These are phyloP conservation scores for Trypanosoma grayi DNA, from an alignment of 208 protist genomes.

Conservation along the genomic window DNA sequence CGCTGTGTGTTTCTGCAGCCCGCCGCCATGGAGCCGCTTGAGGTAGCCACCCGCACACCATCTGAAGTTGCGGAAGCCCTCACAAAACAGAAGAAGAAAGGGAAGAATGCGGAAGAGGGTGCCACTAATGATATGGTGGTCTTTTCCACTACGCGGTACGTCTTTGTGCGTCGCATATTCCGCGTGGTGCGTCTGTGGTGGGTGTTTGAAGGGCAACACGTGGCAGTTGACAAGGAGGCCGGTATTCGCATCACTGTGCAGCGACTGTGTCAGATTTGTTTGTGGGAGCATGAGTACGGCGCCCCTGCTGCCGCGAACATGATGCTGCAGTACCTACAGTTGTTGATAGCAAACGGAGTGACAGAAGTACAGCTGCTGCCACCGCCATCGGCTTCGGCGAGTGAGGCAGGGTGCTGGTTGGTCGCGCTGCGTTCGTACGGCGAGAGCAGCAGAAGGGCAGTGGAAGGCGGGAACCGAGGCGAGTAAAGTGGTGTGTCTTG, in stretches of 20 bases:
- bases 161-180: conserved; percentile 34
- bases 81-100: too few relatives aligned
- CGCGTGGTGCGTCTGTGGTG: conserved; percentile 27
- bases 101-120: not conserved
- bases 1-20: conserved; percentile 24
- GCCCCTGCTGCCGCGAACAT: conserved; percentile 33
- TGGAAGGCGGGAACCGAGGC: not conserved
- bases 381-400: not conserved
- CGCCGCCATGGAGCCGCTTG: conserved; percentile 1
- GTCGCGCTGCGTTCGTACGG: conserved; percentile 1
- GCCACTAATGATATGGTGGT: conserved; percentile 16
- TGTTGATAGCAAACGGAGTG: conserved; percentile 11
- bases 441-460: not conserved
- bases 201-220: conserved; percentile 14
- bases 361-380: conserved; percentile 22
- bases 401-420: conserved; percentile 11
- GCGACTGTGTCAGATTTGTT: conserved; percentile 27
- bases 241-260: conserved; percentile 27
- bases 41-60: conserved; percentile 9
- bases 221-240: not conserved
- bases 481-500: not conserved
- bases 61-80: conserved; percentile 21
- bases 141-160: conserved; percentile 7
- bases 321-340: conserved; percentile 44
- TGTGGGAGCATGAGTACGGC: conserved; percentile 74